phyloP scores from a whole-genome alignment of 2,329 filamentous ascomycete genomes.

The Clonostachys byssicola region DNA sequence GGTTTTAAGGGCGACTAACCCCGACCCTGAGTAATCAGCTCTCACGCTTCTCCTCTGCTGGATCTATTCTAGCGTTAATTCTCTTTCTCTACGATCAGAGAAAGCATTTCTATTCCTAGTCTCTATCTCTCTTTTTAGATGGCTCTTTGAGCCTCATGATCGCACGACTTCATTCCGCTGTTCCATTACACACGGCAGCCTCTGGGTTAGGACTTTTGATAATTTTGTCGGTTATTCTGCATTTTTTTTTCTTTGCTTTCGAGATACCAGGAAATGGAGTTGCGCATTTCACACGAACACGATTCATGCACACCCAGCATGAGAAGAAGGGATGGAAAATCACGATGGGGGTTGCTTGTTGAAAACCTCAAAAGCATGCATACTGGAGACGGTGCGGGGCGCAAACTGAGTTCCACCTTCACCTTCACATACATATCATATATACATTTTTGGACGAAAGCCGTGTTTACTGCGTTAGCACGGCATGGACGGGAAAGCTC shows the following conservation, averaged over 20 bases:
- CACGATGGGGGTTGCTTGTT: too few relatives aligned
- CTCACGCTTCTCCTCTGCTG: not conserved
- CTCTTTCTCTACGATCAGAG: not conserved
- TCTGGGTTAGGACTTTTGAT: constrained; percentile 4
- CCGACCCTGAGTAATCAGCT: constrained; percentile 37
- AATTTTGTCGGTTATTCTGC: constrained; percentile 10
- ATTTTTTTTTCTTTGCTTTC: constrained; percentile 18
- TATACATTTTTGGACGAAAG: too few relatives aligned
- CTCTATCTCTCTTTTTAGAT: not conserved
- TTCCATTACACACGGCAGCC: not conserved
- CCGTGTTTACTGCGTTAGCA: too few relatives aligned
- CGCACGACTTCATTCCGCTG: constrained; percentile 18
- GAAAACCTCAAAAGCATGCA: too few relatives aligned
- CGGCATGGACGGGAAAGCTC: too few relatives aligned
- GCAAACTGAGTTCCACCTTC: too few relatives aligned
- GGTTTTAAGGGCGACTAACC: constrained; percentile 60
- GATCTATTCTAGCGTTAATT: not conserved
- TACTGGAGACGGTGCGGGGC: too few relatives aligned
- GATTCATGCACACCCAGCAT: too few relatives aligned
- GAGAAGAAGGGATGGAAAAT: too few relatives aligned
- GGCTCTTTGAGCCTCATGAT: constrained; percentile 15
- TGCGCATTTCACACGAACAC: not conserved
- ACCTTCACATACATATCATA: too few relatives aligned
- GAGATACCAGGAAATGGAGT: constrained; percentile 18
- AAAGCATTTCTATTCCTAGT: not conserved